Evolutionary conservation across 2,329 filamentous ascomycete genomes (phyloP), one percentile per base, ranked within the genome.

Genomic region (Fusarium haematococcum): DNA sequence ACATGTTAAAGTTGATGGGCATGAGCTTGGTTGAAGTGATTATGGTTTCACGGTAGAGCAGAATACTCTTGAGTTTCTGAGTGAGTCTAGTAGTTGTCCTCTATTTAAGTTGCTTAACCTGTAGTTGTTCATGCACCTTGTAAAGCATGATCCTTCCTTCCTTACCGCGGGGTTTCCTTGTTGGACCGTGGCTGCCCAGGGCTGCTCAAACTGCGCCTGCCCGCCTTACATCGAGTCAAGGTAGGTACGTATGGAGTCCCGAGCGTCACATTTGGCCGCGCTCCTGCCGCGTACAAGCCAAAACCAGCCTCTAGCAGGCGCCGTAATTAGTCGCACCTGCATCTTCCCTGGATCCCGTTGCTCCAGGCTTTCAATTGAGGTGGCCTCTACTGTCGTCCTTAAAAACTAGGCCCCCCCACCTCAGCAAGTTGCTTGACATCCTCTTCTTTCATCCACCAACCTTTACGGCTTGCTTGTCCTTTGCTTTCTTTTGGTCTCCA

Each of bases 331-430:
- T 74, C 57, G 57, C 67, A 68, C 71, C 58, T 63, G 67, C 67
- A 73, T 61, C 33, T 41, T 63, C 18, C 45, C 25, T 23, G 60
- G 57, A 71, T 68, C 71, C 60, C 43, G 52, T 71, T 68, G 45
- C 45, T 64, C 48, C 50, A 52, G 48, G 56, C 27, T 65, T 75
- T 60, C 54, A 68, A 65, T 68, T 52, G 61, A 74, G 57, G 59
- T 67, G 50, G 33, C 59, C 65, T 63, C 35, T 48, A 65, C 18
- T 25, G 16, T 74, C 35, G 35, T 78, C 85, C 98, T 76, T 91
- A 81, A 85, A 70, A 69, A 63, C 63, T 59, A 65, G 57, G 43
- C 65, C 58, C 68, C 64, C 69, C 74, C 60, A 68, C 65, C 75
- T 68, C 70, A 62, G 13, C 18, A 67, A 71, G 66, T 73, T 71